phyloP scores from a whole-genome alignment of 371 early-diverging fungal species.

The Conidiobolus incongruus region DNA sequence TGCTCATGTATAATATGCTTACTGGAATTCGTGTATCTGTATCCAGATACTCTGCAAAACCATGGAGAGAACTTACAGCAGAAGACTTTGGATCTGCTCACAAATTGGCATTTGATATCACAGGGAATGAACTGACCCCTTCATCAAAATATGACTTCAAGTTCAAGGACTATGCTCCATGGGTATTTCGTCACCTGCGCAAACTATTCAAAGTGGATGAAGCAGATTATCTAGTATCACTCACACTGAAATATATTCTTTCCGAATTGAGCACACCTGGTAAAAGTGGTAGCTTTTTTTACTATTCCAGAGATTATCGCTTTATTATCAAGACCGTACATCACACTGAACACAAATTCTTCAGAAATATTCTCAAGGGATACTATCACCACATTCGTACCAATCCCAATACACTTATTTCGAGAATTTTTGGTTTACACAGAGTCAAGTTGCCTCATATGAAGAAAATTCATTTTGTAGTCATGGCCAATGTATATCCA shows the following conservation, averaged over 20 bases:
- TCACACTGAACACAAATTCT: constrained; percentile 78
- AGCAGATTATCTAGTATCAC: constrained; percentile 82
- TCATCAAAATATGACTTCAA: constrained; percentile 92
- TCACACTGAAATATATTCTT: constrained; percentile 88
- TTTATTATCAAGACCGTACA: constrained; percentile 96
- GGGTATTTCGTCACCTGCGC: constrained; percentile 89
- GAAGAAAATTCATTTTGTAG: constrained; percentile 88
- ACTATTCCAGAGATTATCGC: constrained; percentile 88
- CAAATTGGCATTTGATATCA: constrained; percentile 25
- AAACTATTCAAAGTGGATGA: too few relatives aligned
- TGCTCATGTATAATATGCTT: constrained; percentile 94
- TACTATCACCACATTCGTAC: constrained; percentile 76
- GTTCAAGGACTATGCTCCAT: too few relatives aligned
- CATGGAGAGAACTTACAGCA: constrained; percentile 32
- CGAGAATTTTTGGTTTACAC: constrained; percentile 84
- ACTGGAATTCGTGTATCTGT: constrained; percentile 74
- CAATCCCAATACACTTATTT: constrained; percentile 80
- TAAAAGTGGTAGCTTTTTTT: constrained; percentile 90
- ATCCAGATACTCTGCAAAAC: constrained; percentile 71
- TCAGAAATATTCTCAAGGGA: constrained; percentile 57
- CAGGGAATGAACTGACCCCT: constrained; percentile 85
- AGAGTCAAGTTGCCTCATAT: constrained; percentile 83
- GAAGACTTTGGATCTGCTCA: too few relatives aligned
- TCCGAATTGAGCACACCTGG: constrained; percentile 87
- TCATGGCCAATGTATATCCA: constrained; percentile 95